Conservation (phyloP, 140 eudicot species). For the Stevia rebaudiana region DNA sequence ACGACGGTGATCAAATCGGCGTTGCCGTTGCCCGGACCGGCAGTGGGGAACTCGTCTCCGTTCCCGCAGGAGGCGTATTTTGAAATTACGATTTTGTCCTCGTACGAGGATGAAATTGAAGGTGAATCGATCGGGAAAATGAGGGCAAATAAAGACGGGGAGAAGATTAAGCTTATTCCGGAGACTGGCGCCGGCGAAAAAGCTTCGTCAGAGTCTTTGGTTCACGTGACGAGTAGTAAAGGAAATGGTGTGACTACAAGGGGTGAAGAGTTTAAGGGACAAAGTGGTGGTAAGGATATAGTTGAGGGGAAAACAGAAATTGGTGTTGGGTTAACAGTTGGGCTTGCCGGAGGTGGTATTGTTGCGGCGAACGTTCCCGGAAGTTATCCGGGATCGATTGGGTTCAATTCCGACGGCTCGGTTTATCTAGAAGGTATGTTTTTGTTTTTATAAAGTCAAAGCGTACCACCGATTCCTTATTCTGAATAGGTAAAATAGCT, state of each 20-base stretch:
- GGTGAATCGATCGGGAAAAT: not conserved
- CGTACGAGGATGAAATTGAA: conserved; percentile 8
- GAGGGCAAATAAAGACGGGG: conserved; percentile 28
- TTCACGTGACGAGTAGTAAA: conserved; percentile 25
- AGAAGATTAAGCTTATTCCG: conserved; percentile 45
- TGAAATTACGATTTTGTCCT: conserved; percentile 58
- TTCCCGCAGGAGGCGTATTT: conserved; percentile 94
- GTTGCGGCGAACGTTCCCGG: conserved; percentile 63
- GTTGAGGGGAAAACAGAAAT: conserved; percentile 32
- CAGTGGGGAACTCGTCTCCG: conserved; percentile 47
- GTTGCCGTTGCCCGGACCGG: conserved; percentile 89
- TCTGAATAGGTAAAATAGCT: conserved; percentile 8
- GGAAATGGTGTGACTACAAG: conserved; percentile 15
- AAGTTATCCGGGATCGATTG: conserved; percentile 75
- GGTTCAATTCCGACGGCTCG: conserved; percentile 85
- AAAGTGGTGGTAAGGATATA: conserved; percentile 30
- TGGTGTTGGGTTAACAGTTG: conserved; percentile 40
- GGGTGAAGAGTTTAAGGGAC: conserved; percentile 36
- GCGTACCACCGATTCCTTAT: conserved; percentile 7
- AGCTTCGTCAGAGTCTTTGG: conserved; percentile 27
- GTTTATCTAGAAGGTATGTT: conserved; percentile 73
- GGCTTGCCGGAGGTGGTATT: conserved; percentile 62
- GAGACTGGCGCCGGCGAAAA: conserved; percentile 22
- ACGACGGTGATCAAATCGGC: conserved; percentile 42
- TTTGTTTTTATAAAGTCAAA: conserved; percentile 19